phyloP scores from a whole-genome alignment of 164 flowering plant genomes.

The Vitis labrusca region DNA sequence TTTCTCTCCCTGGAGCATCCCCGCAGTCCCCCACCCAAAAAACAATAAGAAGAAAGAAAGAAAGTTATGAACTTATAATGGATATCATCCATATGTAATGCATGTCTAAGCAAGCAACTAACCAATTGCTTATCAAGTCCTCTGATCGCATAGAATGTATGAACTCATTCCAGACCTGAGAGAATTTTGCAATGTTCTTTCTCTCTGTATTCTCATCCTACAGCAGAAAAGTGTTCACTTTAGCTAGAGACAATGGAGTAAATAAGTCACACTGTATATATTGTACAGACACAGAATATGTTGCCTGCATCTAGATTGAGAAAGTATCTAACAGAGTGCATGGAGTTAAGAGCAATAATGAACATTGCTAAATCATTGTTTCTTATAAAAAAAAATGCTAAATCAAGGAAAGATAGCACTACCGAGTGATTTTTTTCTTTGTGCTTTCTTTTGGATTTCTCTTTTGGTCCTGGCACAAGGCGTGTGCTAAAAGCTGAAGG shows the following conservation, averaged over 20 bases:
- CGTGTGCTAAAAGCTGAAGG: constrained; percentile 66
- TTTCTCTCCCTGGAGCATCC: constrained; percentile 61
- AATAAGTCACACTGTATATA: not conserved
- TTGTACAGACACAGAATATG: not conserved
- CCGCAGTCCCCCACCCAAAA: too few relatives aligned
- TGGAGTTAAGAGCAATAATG: too few relatives aligned
- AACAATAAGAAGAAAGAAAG: constrained; percentile 10
- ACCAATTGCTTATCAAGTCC: constrained; percentile 85
- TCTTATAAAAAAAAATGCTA: not conserved
- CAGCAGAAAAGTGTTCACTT: not conserved
- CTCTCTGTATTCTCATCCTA: constrained; percentile 48
- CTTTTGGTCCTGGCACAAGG: constrained; percentile 61
- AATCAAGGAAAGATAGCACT: constrained; percentile 9
- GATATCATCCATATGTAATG: not conserved
- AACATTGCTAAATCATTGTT: too few relatives aligned
- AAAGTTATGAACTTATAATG: constrained; percentile 1
- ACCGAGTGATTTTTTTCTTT: constrained; percentile 21
- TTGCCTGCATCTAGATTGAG: not conserved
- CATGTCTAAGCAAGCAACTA: constrained; percentile 11
- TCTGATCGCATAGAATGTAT: constrained; percentile 73
- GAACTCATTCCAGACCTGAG: constrained; percentile 94
- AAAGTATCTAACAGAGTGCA: too few relatives aligned
- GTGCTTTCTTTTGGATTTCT: constrained; percentile 23
- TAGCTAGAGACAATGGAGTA: constrained; percentile 3
- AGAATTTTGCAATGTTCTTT: constrained; percentile 70